A percentile compares a stretch with the other conserved stretches of the same genome.
These are phyloP conservation scores for Malus hybrid DNA, from an alignment of 331 rosid genomes.

Conservation along the genomic window DNA sequence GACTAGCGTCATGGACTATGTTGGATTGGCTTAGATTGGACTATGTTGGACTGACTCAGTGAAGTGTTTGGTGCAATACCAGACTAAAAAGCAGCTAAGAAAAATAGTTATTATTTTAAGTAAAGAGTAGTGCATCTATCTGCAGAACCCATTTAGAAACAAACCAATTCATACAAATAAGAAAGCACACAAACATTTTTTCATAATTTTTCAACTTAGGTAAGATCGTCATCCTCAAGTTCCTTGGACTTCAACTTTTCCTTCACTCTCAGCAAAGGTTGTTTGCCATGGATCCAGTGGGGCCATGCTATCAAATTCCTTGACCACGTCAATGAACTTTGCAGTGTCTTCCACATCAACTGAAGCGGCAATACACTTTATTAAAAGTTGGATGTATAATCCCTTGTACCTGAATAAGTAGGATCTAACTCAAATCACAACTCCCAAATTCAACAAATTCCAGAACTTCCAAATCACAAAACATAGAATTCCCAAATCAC, in stretches of 20 bases:
- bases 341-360: conserved; percentile 75
- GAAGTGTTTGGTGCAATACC: too few relatives aligned
- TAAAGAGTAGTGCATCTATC: too few relatives aligned
- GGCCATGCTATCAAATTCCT: conserved; percentile 92
- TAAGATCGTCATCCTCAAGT: conserved; percentile 91
- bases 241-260: conserved; percentile 94
- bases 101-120: neutral
- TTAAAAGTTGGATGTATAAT: conserved; percentile 45
- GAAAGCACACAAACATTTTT: conserved; percentile 1
- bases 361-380: conserved; percentile 72
- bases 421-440: conserved; percentile 55
- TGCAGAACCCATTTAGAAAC: neutral
- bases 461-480: too few relatives aligned
- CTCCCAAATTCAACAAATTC: too few relatives aligned
- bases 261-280: conserved; percentile 87
- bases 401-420: conserved; percentile 82
- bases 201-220: conserved; percentile 30
- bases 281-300: conserved; percentile 97
- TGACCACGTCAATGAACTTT: conserved; percentile 75
- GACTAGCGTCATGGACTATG: too few relatives aligned
- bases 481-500: too few relatives aligned
- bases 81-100: too few relatives aligned
- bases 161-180: conserved; percentile 9
- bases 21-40: too few relatives aligned
- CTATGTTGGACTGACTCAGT: too few relatives aligned